These are phyloP conservation scores for Austroboletus olivaceoglutinosus DNA, from an alignment of 1,284 basidiomycete species.

Conservation along the genomic window DNA sequence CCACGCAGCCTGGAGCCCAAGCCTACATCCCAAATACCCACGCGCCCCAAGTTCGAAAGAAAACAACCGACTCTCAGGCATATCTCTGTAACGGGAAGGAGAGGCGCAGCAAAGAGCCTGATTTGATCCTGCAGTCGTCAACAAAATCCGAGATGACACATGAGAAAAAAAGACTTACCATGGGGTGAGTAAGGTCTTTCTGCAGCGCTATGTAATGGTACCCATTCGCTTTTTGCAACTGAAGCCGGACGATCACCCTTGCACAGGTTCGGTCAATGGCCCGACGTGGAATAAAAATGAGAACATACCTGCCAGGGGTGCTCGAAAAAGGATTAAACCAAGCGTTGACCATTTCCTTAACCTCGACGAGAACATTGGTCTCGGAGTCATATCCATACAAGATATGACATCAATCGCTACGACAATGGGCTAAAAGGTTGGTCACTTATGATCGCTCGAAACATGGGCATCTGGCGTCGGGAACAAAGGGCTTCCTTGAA, in stretches of 20 bases:
- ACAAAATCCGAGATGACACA: neutral
- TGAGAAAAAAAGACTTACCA: conserved; percentile 12
- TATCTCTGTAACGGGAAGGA: conserved; percentile 42
- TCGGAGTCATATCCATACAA: conserved; percentile 25
- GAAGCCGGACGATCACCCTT: conserved; percentile 26
- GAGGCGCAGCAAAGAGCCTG: conserved; percentile 49
- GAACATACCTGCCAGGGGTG: conserved; percentile 15
- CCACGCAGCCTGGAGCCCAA: conserved; percentile 25
- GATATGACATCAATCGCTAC: conserved; percentile 1
- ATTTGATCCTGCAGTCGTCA: conserved; percentile 43
- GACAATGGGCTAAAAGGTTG: neutral
- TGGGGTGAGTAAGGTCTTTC: conserved; percentile 25
- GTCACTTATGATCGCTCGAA: conserved; percentile 22
- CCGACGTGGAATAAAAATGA: neutral
- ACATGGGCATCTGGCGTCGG: conserved; percentile 19
- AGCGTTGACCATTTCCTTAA: conserved; percentile 22
- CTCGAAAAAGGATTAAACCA: conserved; percentile 27
- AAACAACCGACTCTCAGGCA: conserved; percentile 40
- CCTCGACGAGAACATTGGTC: conserved; percentile 21
- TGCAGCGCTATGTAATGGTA: conserved; percentile 13
- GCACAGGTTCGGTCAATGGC: neutral
- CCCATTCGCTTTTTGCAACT: conserved; percentile 16
- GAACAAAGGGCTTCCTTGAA: conserved; percentile 15
- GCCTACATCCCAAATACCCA: conserved; percentile 36
- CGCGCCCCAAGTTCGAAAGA: conserved; percentile 45